Percentiles rank a stretch among this genome's conserved stretches.
Evolutionary conservation across 495 filamentous ascomycete species (phyloP).

Genomic region (Penicillium bovifimosum): DNA sequence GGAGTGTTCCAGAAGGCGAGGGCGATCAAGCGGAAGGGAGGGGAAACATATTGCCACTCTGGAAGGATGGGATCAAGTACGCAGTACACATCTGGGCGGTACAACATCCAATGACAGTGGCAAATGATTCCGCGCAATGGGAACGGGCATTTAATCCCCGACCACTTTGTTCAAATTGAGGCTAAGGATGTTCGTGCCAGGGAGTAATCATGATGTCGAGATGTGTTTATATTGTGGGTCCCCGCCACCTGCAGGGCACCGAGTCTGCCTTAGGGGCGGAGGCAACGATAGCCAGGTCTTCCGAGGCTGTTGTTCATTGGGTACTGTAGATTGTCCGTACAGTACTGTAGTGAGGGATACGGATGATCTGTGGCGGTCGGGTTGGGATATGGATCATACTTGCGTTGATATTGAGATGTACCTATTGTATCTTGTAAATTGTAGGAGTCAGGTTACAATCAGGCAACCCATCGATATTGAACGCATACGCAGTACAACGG

Average conservation of each 20-base stretch:
- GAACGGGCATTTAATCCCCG: conserved; percentile 3
- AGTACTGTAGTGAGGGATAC: too few species aligned
- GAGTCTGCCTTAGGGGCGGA: background rate
- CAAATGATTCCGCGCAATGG: background rate
- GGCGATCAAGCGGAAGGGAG: background rate
- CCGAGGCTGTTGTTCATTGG: background rate
- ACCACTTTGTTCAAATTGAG: background rate
- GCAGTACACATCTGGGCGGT: too few species aligned
- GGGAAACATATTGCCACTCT: too few species aligned
- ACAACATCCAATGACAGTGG: background rate
- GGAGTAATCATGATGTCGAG: conserved; percentile 8
- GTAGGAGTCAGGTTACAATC: too few species aligned
- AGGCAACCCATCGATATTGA: too few species aligned
- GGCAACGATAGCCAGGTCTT: background rate
- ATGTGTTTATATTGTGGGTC: conserved; percentile 8
- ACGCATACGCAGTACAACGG: too few species aligned
- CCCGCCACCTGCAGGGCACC: conserved; percentile 9
- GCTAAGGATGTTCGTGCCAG: background rate
- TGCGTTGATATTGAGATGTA: background rate
- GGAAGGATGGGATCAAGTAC: too few species aligned
- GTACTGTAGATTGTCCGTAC: too few species aligned
- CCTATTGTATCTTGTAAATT: background rate
- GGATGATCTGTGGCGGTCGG: conserved; percentile 7
- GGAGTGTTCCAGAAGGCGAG: conserved; percentile 1
- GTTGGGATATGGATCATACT: background rate